Evolutionary conservation across 2,329 filamentous ascomycete species (phyloP), one percentile per base, ranked within the genome.

Genomic region (Epichloe aotearoae): DNA sequence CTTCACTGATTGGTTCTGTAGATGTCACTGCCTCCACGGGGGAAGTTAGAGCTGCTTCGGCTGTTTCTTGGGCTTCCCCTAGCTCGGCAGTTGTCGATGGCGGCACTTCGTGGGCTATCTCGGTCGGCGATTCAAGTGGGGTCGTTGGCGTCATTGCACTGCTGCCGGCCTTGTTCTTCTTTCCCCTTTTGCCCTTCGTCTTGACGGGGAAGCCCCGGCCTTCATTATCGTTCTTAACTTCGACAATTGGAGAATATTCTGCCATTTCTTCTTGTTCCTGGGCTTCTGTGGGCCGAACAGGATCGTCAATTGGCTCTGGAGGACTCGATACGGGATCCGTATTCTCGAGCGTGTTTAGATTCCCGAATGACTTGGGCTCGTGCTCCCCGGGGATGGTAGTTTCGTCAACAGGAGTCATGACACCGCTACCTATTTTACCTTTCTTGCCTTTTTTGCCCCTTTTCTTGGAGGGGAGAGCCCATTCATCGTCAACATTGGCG

Each of bases 131-230:
- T 15, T 54, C 54, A 20, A 43, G 39, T 20, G 46, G 40, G 47
- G 48, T 49, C 23, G 6, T 52, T 15, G 50, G 47, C 33, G 45
- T 49, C 12, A 49, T 49, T 26, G 48, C 40, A 49, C 50, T 43
- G 19, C 50, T 51, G n/a, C 46, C 52, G 19, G 47, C n/a, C 34
- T 51, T 55, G 23, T 38, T 39, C 52, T 64, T 60, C 56, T 65
- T 69, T 63, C 58, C 67, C 60, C 66, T 67, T 58, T 66, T 66
- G 50, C 63, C 69, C 55, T 73, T 76, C 54, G 69, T 72, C 54
- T 69, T 72, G 51, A 61, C 59, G 47, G 69, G 64, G 38, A 63
- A 55, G 7, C 65, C 64, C 54, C 58, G 61, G 26, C 61, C 59
- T 36, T 57, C 56, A 12, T 38, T 17, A 19, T 56, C 52, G 41